Evolutionary conservation across 768 basidiomycete species (phyloP).

Genomic region (Leucocoprinus sp.): DNA sequence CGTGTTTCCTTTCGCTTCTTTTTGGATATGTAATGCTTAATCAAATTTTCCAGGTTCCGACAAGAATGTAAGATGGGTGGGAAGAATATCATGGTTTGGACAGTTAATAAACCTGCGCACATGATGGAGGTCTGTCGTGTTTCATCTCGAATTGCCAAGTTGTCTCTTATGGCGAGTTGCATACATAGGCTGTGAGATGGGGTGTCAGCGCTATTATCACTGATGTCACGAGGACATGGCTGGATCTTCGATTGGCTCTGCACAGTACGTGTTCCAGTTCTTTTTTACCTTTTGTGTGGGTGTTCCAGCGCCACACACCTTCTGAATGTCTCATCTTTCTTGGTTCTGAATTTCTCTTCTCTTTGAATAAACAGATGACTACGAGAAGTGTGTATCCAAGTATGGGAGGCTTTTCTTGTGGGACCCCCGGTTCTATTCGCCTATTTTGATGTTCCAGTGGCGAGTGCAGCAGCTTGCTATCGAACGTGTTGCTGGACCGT

Average conservation of each 20-base stretch:
- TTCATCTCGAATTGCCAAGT: background rate
- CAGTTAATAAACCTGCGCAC: slow-evolving; percentile 81
- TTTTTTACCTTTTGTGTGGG: background rate
- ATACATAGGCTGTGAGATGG: slow-evolving; percentile 65
- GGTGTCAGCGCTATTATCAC: slow-evolving; percentile 72
- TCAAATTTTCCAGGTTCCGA: slow-evolving; percentile 50
- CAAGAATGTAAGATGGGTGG: slow-evolving; percentile 68
- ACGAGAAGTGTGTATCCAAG: slow-evolving; percentile 52
- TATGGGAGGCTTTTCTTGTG: slow-evolving; percentile 67
- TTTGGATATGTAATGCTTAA: background rate
- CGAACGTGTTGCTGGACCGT: slow-evolving; percentile 48
- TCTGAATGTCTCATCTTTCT: too few species aligned
- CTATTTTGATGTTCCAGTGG: slow-evolving; percentile 27
- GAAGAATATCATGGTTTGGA: slow-evolving; percentile 92
- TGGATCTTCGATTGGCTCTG: slow-evolving; percentile 53
- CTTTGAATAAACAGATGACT: slow-evolving; percentile 39
- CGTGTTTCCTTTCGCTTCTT: slow-evolving; percentile 15
- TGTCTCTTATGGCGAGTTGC: background rate
- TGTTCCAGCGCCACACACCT: too few species aligned
- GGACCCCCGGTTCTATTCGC: slow-evolving; percentile 54
- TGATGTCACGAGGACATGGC: slow-evolving; percentile 63
- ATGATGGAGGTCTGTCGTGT: slow-evolving; percentile 71
- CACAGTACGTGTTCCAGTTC: slow-evolving; percentile 32
- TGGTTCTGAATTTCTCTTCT: background rate
- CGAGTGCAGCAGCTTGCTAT: slow-evolving; percentile 25